Percentiles rank a stretch among this genome's conserved stretches.
Evolutionary conservation across 2,329 filamentous ascomycete species (phyloP).

Genomic region (Periconia sp.): DNA sequence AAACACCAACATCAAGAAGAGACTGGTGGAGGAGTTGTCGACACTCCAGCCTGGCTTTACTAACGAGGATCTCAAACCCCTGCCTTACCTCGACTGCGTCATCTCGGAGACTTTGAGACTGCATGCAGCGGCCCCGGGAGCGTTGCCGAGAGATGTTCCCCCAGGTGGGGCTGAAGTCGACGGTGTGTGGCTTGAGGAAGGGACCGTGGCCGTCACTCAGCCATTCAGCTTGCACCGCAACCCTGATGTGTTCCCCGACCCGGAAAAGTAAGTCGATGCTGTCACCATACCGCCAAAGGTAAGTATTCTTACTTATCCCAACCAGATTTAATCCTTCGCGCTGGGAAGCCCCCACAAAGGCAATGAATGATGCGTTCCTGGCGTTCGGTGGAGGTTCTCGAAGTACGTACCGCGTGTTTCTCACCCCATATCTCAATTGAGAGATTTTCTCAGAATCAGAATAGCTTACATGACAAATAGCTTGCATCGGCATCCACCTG

Average conservation of each 20-base stretch:
- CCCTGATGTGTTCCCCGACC: slow-evolving; percentile 28
- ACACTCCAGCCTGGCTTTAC: slow-evolving; percentile 18
- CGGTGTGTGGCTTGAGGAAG: slow-evolving; percentile 40
- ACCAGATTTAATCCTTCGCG: slow-evolving; percentile 37
- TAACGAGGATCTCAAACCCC: slow-evolving; percentile 34
- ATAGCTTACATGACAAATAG: background rate
- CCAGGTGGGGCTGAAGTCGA: slow-evolving; percentile 36
- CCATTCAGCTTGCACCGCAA: slow-evolving; percentile 46
- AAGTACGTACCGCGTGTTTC: background rate
- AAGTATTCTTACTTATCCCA: background rate
- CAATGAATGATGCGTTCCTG: slow-evolving; percentile 13
- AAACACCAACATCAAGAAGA: slow-evolving; percentile 14
- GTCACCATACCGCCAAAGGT: background rate
- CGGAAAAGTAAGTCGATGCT: slow-evolving; percentile 17
- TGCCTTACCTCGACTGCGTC: slow-evolving; percentile 40
- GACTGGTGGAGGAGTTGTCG: slow-evolving; percentile 19
- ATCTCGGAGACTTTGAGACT: slow-evolving; percentile 46
- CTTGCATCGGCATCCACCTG: slow-evolving; percentile 20
- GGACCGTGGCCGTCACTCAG: slow-evolving; percentile 43
- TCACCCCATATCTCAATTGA: background rate
- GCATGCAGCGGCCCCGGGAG: slow-evolving; percentile 39
- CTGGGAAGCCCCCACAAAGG: slow-evolving; percentile 29
- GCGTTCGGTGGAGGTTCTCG: slow-evolving; percentile 7
- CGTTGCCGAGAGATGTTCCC: slow-evolving; percentile 42
- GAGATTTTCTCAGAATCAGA: background rate